Percentiles rank a stretch among this genome's conserved stretches.
Conservation (phyloP, 2,329 filamentous ascomycete genomes). For the Xylaria sp. region DNA sequence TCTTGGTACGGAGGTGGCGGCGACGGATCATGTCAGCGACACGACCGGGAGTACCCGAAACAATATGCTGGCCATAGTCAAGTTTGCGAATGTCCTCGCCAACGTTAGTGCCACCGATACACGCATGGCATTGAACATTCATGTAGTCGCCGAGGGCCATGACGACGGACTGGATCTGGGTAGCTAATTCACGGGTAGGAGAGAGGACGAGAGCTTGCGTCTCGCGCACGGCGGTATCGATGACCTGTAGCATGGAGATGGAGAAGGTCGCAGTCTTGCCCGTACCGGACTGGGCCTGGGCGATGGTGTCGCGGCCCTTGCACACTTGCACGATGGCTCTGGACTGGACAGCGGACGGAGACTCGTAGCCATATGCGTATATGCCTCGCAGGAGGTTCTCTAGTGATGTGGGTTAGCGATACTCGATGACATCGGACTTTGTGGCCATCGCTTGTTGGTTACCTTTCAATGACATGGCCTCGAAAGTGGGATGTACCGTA, state of each 20-base stretch:
- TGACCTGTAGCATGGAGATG: constrained; percentile 94
- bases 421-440: not conserved
- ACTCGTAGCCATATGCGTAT: constrained; percentile 98
- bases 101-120: constrained; percentile 97
- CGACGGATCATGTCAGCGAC: constrained; percentile 76
- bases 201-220: constrained; percentile 95
- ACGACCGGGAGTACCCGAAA: constrained; percentile 95
- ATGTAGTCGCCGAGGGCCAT: constrained; percentile 99
- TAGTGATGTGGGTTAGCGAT: constrained; percentile 44
- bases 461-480: constrained; percentile 95
- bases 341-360: constrained; percentile 96
- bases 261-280: constrained; percentile 98
- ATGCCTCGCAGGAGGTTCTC: constrained; percentile 96
- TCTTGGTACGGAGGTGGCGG: constrained; percentile 65
- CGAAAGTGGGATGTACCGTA: constrained; percentile 90
- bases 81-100: constrained; percentile 98
- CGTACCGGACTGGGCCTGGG: constrained; percentile 95
- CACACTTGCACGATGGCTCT: constrained; percentile 98
- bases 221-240: constrained; percentile 91
- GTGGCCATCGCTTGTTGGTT: constrained; percentile 36
- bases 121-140: constrained; percentile 99
- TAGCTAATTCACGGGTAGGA: constrained; percentile 94
- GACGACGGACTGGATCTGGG: constrained; percentile 97
- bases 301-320: constrained; percentile 98
- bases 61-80: constrained; percentile 96